A percentile compares a stretch with the other conserved stretches of the same genome.
These are phyloP conservation scores for Boletus eberwhitei DNA, from an alignment of 768 basidiomycete species.

Conservation along the genomic window DNA sequence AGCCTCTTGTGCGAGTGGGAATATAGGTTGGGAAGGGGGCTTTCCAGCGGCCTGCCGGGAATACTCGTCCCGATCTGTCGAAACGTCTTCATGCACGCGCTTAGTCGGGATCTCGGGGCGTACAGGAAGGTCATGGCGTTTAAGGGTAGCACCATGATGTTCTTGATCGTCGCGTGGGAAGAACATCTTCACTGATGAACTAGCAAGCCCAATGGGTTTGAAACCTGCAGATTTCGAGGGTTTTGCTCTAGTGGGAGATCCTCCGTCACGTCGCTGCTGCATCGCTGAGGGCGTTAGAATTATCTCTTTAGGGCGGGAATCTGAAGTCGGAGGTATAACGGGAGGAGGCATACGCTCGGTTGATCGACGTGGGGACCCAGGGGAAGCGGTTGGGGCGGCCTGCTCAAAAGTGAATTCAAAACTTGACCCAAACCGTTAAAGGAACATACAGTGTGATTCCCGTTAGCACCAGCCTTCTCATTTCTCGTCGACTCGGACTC, in stretches of 20 bases:
- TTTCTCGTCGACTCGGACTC: conserved; percentile 30
- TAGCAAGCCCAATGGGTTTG: conserved; percentile 59
- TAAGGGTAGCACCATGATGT: conserved; percentile 29
- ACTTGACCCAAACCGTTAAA: neutral
- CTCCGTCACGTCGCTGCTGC: conserved; percentile 17
- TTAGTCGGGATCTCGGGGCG: conserved; percentile 29
- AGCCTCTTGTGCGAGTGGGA: conserved; percentile 9
- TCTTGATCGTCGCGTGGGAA: conserved; percentile 81
- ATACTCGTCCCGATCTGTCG: conserved; percentile 20
- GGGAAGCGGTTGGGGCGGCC: conserved; percentile 20
- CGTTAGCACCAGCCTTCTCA: conserved; percentile 37
- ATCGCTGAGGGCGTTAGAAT: conserved; percentile 3
- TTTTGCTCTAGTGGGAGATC: conserved; percentile 19
- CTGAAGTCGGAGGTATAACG: conserved; percentile 20
- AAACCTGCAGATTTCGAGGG: conserved; percentile 49
- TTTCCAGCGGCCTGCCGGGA: conserved; percentile 4
- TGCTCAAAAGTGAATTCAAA: conserved; percentile 15
- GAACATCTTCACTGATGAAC: conserved; percentile 65
- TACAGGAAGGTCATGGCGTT: conserved; percentile 13
- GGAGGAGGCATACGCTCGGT: conserved; percentile 34
- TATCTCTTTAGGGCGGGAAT: conserved; percentile 14
- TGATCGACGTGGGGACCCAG: conserved; percentile 20
- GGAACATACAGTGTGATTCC: conserved; percentile 33
- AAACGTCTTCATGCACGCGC: conserved; percentile 24
- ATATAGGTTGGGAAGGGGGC: neutral